phyloP scores from a whole-genome alignment of 495 filamentous ascomycete genomes.

The Tuber calosporum region DNA sequence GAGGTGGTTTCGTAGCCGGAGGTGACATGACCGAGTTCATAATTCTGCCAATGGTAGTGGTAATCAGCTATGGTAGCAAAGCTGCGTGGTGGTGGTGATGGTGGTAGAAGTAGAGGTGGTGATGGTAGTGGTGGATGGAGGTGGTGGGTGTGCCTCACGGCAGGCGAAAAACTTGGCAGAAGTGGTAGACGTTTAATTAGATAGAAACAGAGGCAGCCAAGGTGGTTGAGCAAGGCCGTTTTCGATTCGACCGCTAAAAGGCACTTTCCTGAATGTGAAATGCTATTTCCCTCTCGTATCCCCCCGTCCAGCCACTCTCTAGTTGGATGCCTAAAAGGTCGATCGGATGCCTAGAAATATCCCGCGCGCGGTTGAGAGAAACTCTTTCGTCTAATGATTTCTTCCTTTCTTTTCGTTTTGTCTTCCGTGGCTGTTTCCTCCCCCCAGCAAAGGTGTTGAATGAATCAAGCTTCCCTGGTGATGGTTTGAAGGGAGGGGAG shows the following conservation, averaged over 20 bases:
- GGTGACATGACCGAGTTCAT: conserved; percentile 6
- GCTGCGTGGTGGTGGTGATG: neutral
- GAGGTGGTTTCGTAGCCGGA: neutral
- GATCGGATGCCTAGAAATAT: neutral
- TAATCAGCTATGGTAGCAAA: neutral
- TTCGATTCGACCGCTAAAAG: neutral
- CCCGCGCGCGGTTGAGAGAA: neutral
- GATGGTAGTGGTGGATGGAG: neutral
- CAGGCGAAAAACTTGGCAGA: neutral
- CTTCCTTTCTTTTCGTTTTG: neutral
- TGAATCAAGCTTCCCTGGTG: neutral
- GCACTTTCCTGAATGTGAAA: neutral
- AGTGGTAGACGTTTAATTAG: neutral
- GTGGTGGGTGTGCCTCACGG: neutral
- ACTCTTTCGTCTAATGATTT: conserved; percentile 5
- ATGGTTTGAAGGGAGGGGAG: neutral
- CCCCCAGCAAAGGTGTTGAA: neutral
- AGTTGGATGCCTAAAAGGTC: neutral
- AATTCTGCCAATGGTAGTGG: neutral
- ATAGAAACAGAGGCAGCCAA: neutral
- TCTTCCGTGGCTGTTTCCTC: neutral
- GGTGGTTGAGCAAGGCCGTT: neutral
- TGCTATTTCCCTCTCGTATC: conserved; percentile 1
- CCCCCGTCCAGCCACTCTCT: neutral
- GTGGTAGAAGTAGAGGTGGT: neutral